These are phyloP conservation scores for Botrytis tulipae DNA, from an alignment of 2,329 filamentous ascomycete species.

Conservation along the genomic window DNA sequence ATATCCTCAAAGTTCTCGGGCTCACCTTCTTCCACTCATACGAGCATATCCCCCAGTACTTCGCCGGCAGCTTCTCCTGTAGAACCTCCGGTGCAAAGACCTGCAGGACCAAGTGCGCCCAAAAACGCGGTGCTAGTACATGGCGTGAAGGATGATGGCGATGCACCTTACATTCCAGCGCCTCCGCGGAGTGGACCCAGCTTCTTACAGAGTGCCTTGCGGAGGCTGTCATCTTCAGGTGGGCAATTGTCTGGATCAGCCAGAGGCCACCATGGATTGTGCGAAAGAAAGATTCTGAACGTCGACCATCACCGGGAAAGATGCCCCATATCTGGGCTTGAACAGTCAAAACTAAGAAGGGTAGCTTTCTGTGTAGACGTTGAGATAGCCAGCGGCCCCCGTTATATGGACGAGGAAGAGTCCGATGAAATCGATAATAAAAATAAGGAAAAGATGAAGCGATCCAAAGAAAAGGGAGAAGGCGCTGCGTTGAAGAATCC, in stretches of 20 bases:
- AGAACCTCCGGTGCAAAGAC: slow-evolving; percentile 37
- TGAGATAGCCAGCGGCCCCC: slow-evolving; percentile 86
- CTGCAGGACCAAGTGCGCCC: slow-evolving; percentile 41
- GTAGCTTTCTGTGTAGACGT: slow-evolving; percentile 97
- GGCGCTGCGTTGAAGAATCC: slow-evolving; percentile 71
- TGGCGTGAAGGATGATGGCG: slow-evolving; percentile 54
- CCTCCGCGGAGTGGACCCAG: slow-evolving; percentile 70
- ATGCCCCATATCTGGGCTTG: slow-evolving; percentile 75
- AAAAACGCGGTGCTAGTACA: slow-evolving; percentile 61
- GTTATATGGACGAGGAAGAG: slow-evolving; percentile 68
- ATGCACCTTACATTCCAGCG: slow-evolving; percentile 69
- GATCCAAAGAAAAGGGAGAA: slow-evolving; percentile 67
- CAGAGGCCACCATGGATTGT: slow-evolving; percentile 64
- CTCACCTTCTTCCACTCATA: slow-evolving; percentile 31
- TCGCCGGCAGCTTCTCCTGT: slow-evolving; percentile 33
- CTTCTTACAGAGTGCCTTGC: slow-evolving; percentile 77
- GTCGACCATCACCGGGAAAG: slow-evolving; percentile 76
- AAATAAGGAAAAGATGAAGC: slow-evolving; percentile 60
- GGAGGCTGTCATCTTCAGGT: slow-evolving; percentile 68
- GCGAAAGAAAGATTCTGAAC: slow-evolving; percentile 80
- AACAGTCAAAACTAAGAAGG: slow-evolving; percentile 75
- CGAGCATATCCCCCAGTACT: slow-evolving; percentile 33
- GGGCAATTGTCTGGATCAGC: slow-evolving; percentile 41
- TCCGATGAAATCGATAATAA: slow-evolving; percentile 49
- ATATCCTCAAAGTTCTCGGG: slow-evolving; percentile 87